Evolutionary conservation across 1,284 basidiomycete genomes (phyloP).

Genomic region (Exsudoporus floridanus): DNA sequence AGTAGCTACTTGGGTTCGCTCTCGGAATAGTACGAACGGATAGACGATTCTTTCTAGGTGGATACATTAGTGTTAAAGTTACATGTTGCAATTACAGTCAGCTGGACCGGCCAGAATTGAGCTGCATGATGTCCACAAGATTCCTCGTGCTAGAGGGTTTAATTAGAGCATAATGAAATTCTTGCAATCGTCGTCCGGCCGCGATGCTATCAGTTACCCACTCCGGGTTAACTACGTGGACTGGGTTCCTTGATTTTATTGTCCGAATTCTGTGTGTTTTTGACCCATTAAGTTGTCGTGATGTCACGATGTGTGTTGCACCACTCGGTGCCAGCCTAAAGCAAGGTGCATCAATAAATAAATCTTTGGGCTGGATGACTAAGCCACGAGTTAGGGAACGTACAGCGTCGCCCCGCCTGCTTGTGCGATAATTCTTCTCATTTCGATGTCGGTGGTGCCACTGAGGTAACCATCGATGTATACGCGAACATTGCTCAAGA

Average conservation of each 20-base stretch:
- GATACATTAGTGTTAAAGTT: constrained; percentile 11
- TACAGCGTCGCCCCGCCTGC: constrained; percentile 58
- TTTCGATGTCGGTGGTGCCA: constrained; percentile 71
- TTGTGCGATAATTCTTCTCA: constrained; percentile 57
- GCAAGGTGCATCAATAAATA: neutral
- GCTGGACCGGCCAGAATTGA: constrained; percentile 23
- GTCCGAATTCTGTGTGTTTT: constrained; percentile 63
- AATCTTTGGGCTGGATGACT: neutral
- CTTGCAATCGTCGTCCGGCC: constrained; percentile 54
- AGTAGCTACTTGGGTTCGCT: constrained; percentile 34
- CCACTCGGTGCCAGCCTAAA: constrained; percentile 51
- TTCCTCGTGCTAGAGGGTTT: constrained; percentile 28
- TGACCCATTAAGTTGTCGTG: constrained; percentile 60
- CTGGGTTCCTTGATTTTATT: constrained; percentile 43
- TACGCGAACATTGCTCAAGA: constrained; percentile 47
- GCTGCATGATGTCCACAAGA: constrained; percentile 25
- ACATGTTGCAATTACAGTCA: constrained; percentile 4
- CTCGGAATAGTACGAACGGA: constrained; percentile 21
- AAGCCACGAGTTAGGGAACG: constrained; percentile 20
- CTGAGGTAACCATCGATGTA: constrained; percentile 69
- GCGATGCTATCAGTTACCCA: constrained; percentile 69
- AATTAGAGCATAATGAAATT: constrained; percentile 54
- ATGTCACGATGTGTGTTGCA: constrained; percentile 73
- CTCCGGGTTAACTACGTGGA: constrained; percentile 65
- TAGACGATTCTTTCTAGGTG: neutral